Conservation (phyloP, 805 yeast genomes). For the Wickerhamomyces alni region DNA sequence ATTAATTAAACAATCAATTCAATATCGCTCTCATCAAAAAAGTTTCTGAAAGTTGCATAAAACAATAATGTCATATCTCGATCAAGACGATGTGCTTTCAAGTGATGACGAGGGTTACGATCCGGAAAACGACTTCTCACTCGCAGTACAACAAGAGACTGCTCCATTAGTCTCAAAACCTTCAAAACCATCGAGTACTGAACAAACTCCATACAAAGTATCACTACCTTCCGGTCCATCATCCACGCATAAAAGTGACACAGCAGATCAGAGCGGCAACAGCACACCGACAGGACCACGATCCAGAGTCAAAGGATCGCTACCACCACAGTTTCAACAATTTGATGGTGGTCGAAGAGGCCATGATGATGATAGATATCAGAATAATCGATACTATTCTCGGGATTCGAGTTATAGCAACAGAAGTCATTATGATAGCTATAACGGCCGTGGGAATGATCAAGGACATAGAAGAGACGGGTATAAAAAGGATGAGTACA, state of each 20-base stretch:
- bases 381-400: not conserved
- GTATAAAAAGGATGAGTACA: too few species aligned
- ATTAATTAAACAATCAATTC: too few species aligned
- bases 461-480: too few species aligned
- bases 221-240: not conserved
- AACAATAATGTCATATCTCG: not conserved
- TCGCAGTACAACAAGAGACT: not conserved
- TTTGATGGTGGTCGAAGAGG: not conserved
- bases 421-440: not conserved
- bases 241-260: too few species aligned
- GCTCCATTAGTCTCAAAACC: too few species aligned
- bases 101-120: constrained; percentile 17
- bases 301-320: not conserved
- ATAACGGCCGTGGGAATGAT: not conserved
- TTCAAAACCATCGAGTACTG: too few species aligned
- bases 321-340: not conserved
- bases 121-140: constrained; percentile 4
- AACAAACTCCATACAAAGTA: too few species aligned
- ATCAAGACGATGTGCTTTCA: constrained; percentile 1
- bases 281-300: not conserved
- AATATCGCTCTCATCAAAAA: too few species aligned
- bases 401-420: not conserved
- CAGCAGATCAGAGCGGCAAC: too few species aligned
- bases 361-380: not conserved
- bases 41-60: too few species aligned